A percentile compares a stretch with the other conserved stretches of the same genome.
Conservation (phyloP, 345 rosid genomes). For the Eutrema heterophyllum region DNA sequence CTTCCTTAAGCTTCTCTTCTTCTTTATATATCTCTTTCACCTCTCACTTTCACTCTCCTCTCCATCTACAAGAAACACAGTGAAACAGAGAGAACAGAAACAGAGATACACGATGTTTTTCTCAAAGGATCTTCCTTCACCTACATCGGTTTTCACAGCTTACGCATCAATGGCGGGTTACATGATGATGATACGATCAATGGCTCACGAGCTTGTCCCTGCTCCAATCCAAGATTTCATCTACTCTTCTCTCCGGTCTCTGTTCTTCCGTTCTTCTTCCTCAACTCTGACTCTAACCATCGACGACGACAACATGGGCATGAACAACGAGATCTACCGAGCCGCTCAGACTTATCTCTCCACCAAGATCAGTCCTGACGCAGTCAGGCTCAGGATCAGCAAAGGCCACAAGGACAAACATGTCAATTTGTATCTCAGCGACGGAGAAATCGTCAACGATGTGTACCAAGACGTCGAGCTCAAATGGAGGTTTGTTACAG, state of each 20-base stretch:
- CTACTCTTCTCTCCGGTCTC: slow-evolving; percentile 24
- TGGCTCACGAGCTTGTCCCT: slow-evolving; percentile 49
- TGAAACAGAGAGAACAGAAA: neutral
- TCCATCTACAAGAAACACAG: slow-evolving; percentile 9
- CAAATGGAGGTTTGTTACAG: slow-evolving; percentile 39
- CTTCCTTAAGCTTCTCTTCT: slow-evolving; percentile 15
- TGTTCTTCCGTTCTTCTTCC: slow-evolving; percentile 40
- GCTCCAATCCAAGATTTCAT: slow-evolving; percentile 36
- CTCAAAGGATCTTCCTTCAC: slow-evolving; percentile 41
- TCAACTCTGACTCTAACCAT: slow-evolving; percentile 38
- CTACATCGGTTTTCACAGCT: slow-evolving; percentile 49
- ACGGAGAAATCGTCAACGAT: slow-evolving; percentile 47
- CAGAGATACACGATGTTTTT: slow-evolving; percentile 36
- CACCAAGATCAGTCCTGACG: slow-evolving; percentile 49
- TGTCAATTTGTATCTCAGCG: slow-evolving; percentile 42
- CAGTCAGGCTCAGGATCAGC: slow-evolving; percentile 40
- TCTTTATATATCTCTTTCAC: slow-evolving; percentile 21
- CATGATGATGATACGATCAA: slow-evolving; percentile 45
- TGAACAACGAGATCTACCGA: slow-evolving; percentile 44
- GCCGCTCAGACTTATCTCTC: slow-evolving; percentile 49
- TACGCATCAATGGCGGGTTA: slow-evolving; percentile 62
- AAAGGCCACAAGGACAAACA: slow-evolving; percentile 45
- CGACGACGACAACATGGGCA: slow-evolving; percentile 40
- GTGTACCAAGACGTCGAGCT: slow-evolving; percentile 40
- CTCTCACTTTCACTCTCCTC: slow-evolving; percentile 10